These are phyloP conservation scores for Cladophialophora psammophila DNA, from an alignment of 2,329 filamentous ascomycete species.

Conservation along the genomic window DNA sequence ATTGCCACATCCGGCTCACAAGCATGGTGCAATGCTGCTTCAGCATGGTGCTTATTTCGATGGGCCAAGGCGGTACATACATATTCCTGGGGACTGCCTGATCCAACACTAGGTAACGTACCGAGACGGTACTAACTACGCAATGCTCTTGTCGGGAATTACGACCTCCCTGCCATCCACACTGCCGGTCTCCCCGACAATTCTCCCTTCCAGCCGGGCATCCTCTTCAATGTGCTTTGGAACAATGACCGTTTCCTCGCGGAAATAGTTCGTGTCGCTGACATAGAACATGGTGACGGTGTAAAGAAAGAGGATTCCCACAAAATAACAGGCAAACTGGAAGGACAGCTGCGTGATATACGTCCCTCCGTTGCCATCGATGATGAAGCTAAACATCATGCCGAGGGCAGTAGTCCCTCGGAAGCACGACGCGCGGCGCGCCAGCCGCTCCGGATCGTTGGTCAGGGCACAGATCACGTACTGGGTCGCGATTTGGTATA, in stretches of 20 bases:
- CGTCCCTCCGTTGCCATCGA: slow-evolving; percentile 35
- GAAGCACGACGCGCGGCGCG: slow-evolving; percentile 34
- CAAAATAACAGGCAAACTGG: slow-evolving; percentile 35
- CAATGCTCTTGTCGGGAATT: slow-evolving; percentile 8
- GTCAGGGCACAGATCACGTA: slow-evolving; percentile 33
- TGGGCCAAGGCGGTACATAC: not conserved
- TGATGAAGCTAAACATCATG: slow-evolving; percentile 38
- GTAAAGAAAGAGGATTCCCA: slow-evolving; percentile 31
- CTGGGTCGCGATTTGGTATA: slow-evolving; percentile 33
- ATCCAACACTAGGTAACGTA: too few species aligned
- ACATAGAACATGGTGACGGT: slow-evolving; percentile 31
- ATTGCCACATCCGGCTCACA: too few species aligned
- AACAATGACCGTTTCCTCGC: slow-evolving; percentile 39
- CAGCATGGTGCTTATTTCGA: not conserved
- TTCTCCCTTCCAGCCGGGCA: slow-evolving; percentile 23
- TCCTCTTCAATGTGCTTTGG: slow-evolving; percentile 34
- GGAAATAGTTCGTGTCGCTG: slow-evolving; percentile 39
- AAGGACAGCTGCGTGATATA: slow-evolving; percentile 36
- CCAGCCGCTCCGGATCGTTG: slow-evolving; percentile 34
- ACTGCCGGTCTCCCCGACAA: slow-evolving; percentile 17
- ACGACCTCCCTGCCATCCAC: slow-evolving; percentile 6
- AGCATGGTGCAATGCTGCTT: too few species aligned
- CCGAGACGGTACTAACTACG: not conserved
- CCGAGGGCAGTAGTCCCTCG: slow-evolving; percentile 34
- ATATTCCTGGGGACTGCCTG: not conserved